phyloP scores from a whole-genome alignment of 768 basidiomycete genomes.

The Tremella mesenterica region DNA sequence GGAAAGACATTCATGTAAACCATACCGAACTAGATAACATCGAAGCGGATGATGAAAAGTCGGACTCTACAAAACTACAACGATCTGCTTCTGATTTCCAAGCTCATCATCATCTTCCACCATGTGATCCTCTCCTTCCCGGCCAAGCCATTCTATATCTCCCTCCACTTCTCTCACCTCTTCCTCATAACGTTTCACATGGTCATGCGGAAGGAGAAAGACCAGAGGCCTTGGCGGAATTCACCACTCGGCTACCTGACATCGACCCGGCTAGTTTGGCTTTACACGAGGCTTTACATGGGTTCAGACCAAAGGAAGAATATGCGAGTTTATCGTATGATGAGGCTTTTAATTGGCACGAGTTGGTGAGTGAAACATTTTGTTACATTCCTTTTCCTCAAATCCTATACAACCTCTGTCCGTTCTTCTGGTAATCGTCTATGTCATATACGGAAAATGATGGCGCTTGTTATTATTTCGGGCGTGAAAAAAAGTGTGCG shows the following conservation, averaged over 20 bases:
- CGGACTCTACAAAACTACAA: too few relatives aligned
- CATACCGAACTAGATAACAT: too few relatives aligned
- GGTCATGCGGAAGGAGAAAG: neutral
- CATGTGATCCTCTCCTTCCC: slow-evolving; percentile 11
- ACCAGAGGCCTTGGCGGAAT: slow-evolving; percentile 46
- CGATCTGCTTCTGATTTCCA: too few relatives aligned
- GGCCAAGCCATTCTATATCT: slow-evolving; percentile 57
- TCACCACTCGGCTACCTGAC: slow-evolving; percentile 67
- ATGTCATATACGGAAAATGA: too few relatives aligned
- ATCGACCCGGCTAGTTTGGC: slow-evolving; percentile 79
- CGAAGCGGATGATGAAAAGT: too few relatives aligned
- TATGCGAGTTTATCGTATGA: slow-evolving; percentile 62
- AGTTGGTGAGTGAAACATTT: slow-evolving; percentile 51
- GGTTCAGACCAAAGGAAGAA: slow-evolving; percentile 57
- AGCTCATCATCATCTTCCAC: slow-evolving; percentile 28
- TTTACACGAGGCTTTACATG: slow-evolving; percentile 74
- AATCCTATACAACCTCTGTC: neutral
- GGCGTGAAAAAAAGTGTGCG: too few relatives aligned
- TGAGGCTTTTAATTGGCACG: slow-evolving; percentile 80
- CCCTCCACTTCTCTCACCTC: slow-evolving; percentile 71
- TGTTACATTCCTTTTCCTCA: too few relatives aligned
- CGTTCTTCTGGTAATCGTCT: neutral
- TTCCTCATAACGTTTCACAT: slow-evolving; percentile 36
- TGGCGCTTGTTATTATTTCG: too few relatives aligned
- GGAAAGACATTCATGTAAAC: too few relatives aligned